Evolutionary conservation across 768 basidiomycete species (phyloP).

Genomic region (Guyanaporus albipodus): DNA sequence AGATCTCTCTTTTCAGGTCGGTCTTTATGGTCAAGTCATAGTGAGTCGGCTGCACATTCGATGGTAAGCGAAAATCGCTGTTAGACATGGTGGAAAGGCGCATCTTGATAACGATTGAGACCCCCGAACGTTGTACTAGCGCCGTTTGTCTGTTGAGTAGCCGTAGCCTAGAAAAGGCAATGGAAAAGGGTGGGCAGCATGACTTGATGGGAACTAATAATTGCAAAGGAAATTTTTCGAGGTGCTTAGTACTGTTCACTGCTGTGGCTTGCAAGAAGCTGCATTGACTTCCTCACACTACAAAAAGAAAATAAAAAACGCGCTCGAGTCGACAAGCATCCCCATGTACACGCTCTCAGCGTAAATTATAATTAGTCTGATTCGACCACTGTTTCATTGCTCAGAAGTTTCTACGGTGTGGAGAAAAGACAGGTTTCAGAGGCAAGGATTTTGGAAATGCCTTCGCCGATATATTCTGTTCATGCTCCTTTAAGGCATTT

Average conservation of each 20-base stretch:
- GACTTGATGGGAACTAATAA: too few species aligned
- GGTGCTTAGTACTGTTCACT: too few species aligned
- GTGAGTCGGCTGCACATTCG: slow-evolving; percentile 63
- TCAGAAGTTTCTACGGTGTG: slow-evolving; percentile 4
- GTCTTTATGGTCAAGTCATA: slow-evolving; percentile 80
- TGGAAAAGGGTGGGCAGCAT: too few species aligned
- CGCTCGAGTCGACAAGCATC: too few species aligned
- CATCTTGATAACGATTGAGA: background rate
- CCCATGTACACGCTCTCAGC: too few species aligned
- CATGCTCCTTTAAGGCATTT: slow-evolving; percentile 44
- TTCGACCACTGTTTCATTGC: background rate
- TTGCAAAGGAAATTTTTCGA: too few species aligned
- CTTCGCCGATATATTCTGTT: slow-evolving; percentile 45
- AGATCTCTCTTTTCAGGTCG: slow-evolving; percentile 73
- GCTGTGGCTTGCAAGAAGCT: too few species aligned
- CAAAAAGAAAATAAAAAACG: too few species aligned
- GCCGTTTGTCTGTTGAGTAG: background rate
- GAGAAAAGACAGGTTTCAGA: slow-evolving; percentile 17
- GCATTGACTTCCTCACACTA: too few species aligned
- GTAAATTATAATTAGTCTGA: too few species aligned
- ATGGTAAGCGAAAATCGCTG: slow-evolving; percentile 51
- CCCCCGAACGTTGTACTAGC: background rate
- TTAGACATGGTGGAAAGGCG: slow-evolving; percentile 13
- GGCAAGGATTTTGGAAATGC: slow-evolving; percentile 45
- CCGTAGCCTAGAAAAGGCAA: too few species aligned